Evolutionary conservation across 2,329 filamentous ascomycete species (phyloP), one percentile per base, ranked within the genome.

Genomic region (Fusarium acutatum): DNA sequence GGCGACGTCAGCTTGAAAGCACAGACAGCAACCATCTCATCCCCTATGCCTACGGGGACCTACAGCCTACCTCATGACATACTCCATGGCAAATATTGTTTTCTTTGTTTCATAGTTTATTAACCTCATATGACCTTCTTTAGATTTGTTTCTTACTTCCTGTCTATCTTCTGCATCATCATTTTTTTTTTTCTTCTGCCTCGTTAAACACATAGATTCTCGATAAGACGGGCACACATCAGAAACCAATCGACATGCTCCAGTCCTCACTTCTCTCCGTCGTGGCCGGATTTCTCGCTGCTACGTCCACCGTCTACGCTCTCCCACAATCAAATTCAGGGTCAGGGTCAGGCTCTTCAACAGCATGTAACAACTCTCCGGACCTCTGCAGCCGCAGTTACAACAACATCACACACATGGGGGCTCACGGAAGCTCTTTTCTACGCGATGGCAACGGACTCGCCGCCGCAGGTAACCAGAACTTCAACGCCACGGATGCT

Each of bases 281-380:
- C 35, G 57, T 64, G 32, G 71, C 65, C 8, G 76, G 69, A 60
- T 75, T 68, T 41, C 65, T 78, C 58, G 71, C 71, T 34, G 74
- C 73, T 35, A 66, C 69, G 37, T 64, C 76, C 52, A 66, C 74
- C 22, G 77, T 74, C 65, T 64, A 69, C 35, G 79, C 78, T 56
- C 67, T 77, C 35, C 79, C 77, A 22, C 77, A 80, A 38, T 65
- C 62, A 32, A 70, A 38, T 56, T 67, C 78, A 15, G 67, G 47
- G 17, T 69, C 78, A 22, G 69, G 71, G 34, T 68, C 78, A 10
- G 64, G 67, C 26, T 64, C 68, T 10, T 75, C 79, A 28, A 78
- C 77, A 22, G 89, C 91, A 37, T 96, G 94, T 88, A 96, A 96
- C 84, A 96, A 96, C 85, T 94, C 92, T 2, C 92, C 93, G 1